A percentile compares a stretch with the other conserved stretches of the same genome.
phyloP scores from a whole-genome alignment of 2,329 filamentous ascomycete genomes.

The Fusarium robinianum region DNA sequence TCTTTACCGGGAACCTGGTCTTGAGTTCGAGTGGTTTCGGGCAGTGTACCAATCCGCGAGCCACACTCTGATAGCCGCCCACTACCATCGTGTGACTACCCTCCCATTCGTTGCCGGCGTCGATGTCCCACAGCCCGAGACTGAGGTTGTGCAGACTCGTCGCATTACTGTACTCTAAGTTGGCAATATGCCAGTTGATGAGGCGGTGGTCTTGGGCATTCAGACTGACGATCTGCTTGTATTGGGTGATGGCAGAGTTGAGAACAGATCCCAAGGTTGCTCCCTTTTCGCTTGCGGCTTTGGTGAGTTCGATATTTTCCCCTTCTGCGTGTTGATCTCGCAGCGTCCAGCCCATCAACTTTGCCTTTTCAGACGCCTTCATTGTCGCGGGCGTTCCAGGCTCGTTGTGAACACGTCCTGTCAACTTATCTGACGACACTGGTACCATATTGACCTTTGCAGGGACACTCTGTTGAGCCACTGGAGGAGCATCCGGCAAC shows the following conservation, averaged over 20 bases:
- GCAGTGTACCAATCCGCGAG: slow-evolving; percentile 79
- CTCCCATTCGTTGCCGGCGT: slow-evolving; percentile 97
- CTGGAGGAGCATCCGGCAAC: slow-evolving; percentile 57
- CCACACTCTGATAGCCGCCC: slow-evolving; percentile 91
- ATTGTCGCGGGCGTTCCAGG: slow-evolving; percentile 69
- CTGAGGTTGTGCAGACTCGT: slow-evolving; percentile 85
- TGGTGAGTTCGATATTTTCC: slow-evolving; percentile 72
- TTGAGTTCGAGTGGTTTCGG: slow-evolving; percentile 78
- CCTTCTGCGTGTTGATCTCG: slow-evolving; percentile 65
- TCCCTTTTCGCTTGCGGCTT: slow-evolving; percentile 63
- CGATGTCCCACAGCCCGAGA: slow-evolving; percentile 92
- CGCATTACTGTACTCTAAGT: slow-evolving; percentile 96
- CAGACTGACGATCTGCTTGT: slow-evolving; percentile 79
- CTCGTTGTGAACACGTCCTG: slow-evolving; percentile 73
- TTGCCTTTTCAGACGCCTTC: slow-evolving; percentile 77
- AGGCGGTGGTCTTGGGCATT: slow-evolving; percentile 85
- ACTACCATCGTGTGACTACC: slow-evolving; percentile 91
- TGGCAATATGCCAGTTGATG: slow-evolving; percentile 98
- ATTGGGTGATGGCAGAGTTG: slow-evolving; percentile 88
- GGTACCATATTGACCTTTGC: slow-evolving; percentile 62
- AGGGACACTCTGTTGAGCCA: slow-evolving; percentile 59
- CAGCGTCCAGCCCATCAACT: slow-evolving; percentile 80
- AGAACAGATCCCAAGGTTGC: slow-evolving; percentile 89
- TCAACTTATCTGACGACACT: slow-evolving; percentile 69
- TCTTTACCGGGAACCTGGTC: slow-evolving; percentile 72